A percentile compares a stretch with the other conserved stretches of the same genome.
Evolutionary conservation across 2,329 filamentous ascomycete species (phyloP).

Genomic region (Tolypocladium endophyticum): DNA sequence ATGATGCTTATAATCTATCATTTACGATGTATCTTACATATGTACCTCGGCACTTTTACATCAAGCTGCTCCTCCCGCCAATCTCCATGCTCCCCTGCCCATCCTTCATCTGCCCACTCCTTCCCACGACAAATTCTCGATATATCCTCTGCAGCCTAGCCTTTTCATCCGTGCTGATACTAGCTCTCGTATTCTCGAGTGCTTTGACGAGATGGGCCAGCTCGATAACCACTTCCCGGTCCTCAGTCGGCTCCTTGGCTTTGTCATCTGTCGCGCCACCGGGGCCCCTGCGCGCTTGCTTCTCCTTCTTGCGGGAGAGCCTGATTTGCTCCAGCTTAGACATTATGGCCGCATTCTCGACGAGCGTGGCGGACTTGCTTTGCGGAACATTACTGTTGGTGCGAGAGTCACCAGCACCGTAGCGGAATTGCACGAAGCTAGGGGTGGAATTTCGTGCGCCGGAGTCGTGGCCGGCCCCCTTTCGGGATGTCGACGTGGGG

Average conservation of each 20-base stretch:
- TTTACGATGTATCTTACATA: not conserved
- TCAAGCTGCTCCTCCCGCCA: slow-evolving; percentile 84
- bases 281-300: slow-evolving; percentile 19
- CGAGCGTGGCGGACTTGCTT: slow-evolving; percentile 45
- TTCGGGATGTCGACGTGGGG: slow-evolving; percentile 24
- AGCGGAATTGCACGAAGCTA: slow-evolving; percentile 75
- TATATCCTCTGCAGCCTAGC: slow-evolving; percentile 72
- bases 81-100: slow-evolving; percentile 88
- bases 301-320: slow-evolving; percentile 45
- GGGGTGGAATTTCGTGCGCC: slow-evolving; percentile 21
- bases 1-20: not conserved
- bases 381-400: slow-evolving; percentile 31
- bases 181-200: slow-evolving; percentile 66
- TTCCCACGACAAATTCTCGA: slow-evolving; percentile 79
- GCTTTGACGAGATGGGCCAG: slow-evolving; percentile 78
- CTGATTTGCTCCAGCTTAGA: slow-evolving; percentile 78
- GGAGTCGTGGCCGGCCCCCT: slow-evolving; percentile 22
- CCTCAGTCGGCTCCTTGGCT: slow-evolving; percentile 22
- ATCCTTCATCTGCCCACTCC: slow-evolving; percentile 91
- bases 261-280: slow-evolving; percentile 9
- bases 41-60: slow-evolving; percentile 42
- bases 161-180: slow-evolving; percentile 72
- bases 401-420: slow-evolving; percentile 48
- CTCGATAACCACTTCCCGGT: slow-evolving; percentile 65
- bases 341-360: slow-evolving; percentile 67